Conservation (phyloP, 768 basidiomycete genomes). For the Vishniacozyma victoriae region DNA sequence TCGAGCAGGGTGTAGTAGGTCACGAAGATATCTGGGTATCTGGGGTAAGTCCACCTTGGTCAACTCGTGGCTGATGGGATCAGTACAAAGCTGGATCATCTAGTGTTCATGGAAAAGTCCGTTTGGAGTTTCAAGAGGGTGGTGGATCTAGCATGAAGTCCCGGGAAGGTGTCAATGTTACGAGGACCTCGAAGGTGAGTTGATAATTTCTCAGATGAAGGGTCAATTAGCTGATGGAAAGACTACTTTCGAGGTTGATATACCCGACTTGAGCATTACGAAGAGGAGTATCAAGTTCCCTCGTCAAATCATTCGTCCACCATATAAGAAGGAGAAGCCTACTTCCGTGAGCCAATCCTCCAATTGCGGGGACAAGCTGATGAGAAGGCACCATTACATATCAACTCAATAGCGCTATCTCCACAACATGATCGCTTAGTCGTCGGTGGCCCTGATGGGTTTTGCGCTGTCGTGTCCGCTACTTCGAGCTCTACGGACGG, state of each 20-base stretch:
- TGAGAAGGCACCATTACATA: constrained; percentile 34
- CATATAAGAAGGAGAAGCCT: constrained; percentile 45
- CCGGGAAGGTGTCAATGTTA: constrained; percentile 53
- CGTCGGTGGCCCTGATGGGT: constrained; percentile 45
- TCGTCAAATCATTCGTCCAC: constrained; percentile 53
- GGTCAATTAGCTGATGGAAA: constrained; percentile 1
- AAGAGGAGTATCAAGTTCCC: constrained; percentile 55
- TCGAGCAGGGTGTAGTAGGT: constrained; percentile 56
- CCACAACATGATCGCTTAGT: constrained; percentile 23
- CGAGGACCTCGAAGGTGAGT: constrained; percentile 38
- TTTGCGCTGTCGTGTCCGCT: constrained; percentile 25
- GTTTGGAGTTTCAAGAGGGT: constrained; percentile 52
- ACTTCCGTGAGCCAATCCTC: constrained; percentile 19
- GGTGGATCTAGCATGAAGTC: constrained; percentile 51
- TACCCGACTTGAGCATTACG: constrained; percentile 51
- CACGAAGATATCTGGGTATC: constrained; percentile 69
- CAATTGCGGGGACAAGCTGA: background rate
- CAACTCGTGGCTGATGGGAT: background rate
- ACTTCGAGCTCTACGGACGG: constrained; percentile 4
- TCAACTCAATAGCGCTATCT: constrained; percentile 38
- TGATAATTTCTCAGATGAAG: background rate
- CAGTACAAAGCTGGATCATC: constrained; percentile 52
- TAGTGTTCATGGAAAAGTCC: constrained; percentile 61
- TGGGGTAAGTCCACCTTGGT: constrained; percentile 45
- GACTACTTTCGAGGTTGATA: constrained; percentile 29